Evolutionary conservation across 2,329 filamentous ascomycete species (phyloP).

Genomic region (Arthroderma uncinatum): DNA sequence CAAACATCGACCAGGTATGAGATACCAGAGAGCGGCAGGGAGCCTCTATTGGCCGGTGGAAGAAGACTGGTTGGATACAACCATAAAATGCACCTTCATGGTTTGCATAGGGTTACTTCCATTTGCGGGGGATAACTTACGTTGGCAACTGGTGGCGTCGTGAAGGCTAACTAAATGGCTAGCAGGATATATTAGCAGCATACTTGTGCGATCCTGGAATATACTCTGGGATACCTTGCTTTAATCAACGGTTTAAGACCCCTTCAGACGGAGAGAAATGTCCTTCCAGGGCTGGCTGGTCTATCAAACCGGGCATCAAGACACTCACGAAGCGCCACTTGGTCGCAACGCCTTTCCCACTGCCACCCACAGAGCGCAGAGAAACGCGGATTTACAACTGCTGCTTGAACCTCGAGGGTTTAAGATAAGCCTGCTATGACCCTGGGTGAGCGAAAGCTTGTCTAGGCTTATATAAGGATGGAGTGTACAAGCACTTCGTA

Average conservation of each 20-base stretch:
- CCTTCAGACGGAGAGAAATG: no score
- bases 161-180: not conserved
- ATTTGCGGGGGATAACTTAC: not conserved
- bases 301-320: no score
- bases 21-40: no score
- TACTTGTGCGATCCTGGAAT: not conserved
- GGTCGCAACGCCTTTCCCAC: no score
- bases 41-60: not conserved
- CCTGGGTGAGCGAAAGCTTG: not conserved
- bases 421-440: not conserved
- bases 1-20: no score
- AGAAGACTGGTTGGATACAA: not conserved
- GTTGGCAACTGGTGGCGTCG: not conserved
- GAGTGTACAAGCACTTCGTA: not conserved
- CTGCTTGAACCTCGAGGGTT: not conserved
- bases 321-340: no score
- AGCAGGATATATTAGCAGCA: not conserved
- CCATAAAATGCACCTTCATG: not conserved
- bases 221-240: not conserved
- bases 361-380: no score
- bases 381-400: not conserved
- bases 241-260: no score
- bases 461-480: not conserved
- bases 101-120: conserved; percentile 1
- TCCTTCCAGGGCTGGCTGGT: no score